phyloP scores from a whole-genome alignment of 1,284 basidiomycete species.

The Cystobasidium pallidum region DNA sequence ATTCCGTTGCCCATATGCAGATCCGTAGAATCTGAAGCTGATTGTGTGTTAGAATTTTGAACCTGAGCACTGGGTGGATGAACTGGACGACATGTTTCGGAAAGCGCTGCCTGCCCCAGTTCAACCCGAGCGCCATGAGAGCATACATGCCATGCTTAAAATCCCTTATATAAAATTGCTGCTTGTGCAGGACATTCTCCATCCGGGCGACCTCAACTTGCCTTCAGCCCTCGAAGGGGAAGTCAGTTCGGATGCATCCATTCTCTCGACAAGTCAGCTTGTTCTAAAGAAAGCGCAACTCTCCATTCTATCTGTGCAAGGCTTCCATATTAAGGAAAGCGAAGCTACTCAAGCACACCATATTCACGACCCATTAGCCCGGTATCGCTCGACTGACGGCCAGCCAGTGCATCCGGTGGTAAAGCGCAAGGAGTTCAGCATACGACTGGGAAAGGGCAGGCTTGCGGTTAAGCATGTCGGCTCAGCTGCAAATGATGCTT shows the following conservation, averaged over 20 bases:
- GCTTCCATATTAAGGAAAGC: neutral
- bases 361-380: neutral
- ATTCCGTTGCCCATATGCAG: neutral
- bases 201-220: constrained; percentile 44
- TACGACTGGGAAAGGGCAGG: neutral
- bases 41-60: constrained; percentile 37
- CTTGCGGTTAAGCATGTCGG: constrained; percentile 46
- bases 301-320: constrained; percentile 11
- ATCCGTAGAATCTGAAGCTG: neutral
- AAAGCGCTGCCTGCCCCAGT: neutral
- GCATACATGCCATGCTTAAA: neutral
- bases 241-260: constrained; percentile 18
- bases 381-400: constrained; percentile 3
- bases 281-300: constrained; percentile 29
- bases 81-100: constrained; percentile 42
- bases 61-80: constrained; percentile 47
- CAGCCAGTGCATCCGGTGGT: neutral
- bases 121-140: constrained; percentile 3
- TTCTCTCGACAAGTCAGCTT: constrained; percentile 46
- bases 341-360: neutral
- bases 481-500: neutral
- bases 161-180: constrained; percentile 34
- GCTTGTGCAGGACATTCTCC: constrained; percentile 48
- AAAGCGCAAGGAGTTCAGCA: neutral
- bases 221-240: constrained; percentile 11